These are phyloP conservation scores for Nakazawaea anatomiae DNA, from an alignment of 805 yeast species.

Conservation along the genomic window DNA sequence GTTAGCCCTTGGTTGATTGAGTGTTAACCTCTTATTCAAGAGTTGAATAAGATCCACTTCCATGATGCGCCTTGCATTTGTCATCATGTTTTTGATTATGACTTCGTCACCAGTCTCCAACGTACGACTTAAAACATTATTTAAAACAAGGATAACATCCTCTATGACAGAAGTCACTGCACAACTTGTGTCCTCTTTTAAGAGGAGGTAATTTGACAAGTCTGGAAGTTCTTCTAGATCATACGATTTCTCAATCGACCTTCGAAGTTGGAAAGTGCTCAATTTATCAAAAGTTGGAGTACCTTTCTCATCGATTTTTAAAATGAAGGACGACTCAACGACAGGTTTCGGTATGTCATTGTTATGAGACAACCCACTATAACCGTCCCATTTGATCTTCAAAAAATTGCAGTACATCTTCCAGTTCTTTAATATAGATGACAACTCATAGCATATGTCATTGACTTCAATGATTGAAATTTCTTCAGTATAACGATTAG, in stretches of 20 bases:
- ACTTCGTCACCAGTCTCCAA: slow-evolving; percentile 66
- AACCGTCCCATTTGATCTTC: slow-evolving; percentile 59
- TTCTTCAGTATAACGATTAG: slow-evolving; percentile 26
- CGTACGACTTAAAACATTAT: slow-evolving; percentile 57
- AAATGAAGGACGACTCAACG: slow-evolving; percentile 44
- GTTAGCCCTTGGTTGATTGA: slow-evolving; percentile 33
- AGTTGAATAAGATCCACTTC: slow-evolving; percentile 61
- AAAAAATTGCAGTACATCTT: slow-evolving; percentile 69
- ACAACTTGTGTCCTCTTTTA: slow-evolving; percentile 19
- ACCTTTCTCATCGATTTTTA: slow-evolving; percentile 46
- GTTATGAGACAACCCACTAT: slow-evolving; percentile 19
- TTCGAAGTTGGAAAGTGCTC: slow-evolving; percentile 59
- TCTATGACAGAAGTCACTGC: slow-evolving; percentile 84
- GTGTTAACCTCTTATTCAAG: slow-evolving; percentile 39
- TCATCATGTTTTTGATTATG: slow-evolving; percentile 48
- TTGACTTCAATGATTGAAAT: slow-evolving; percentile 60
- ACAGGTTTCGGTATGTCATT: slow-evolving; percentile 44
- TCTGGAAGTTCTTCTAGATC: slow-evolving; percentile 75
- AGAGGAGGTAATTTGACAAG: slow-evolving; percentile 27
- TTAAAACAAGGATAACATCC: slow-evolving; percentile 71
- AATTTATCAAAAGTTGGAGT: slow-evolving; percentile 61
- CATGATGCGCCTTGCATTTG: slow-evolving; percentile 51
- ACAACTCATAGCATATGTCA: slow-evolving; percentile 61
- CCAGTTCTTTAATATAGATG: slow-evolving; percentile 83
- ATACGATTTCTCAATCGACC: slow-evolving; percentile 78